phyloP scores from a whole-genome alignment of 1,139 yeast species.

The Martiniozyma asiatica region DNA sequence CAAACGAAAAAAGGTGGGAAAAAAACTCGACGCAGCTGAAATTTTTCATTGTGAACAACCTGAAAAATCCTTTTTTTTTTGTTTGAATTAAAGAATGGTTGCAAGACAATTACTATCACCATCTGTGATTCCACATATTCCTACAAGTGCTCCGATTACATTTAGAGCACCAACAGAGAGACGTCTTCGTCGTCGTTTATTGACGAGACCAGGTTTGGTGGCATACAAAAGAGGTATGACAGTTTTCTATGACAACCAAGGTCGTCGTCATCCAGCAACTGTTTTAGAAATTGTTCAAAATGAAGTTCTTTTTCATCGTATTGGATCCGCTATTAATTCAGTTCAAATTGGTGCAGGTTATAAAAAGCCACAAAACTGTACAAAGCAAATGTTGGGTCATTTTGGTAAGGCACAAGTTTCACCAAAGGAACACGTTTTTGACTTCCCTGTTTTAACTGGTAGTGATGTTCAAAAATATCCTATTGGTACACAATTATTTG shows the following conservation, averaged over 20 bases:
- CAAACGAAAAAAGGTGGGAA: no score
- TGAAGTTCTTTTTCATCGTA: conserved; percentile 70
- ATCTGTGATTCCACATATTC: conserved; percentile 38
- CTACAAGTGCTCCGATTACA: conserved; percentile 31
- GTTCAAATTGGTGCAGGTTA: conserved; percentile 84
- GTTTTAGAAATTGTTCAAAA: conserved; percentile 79
- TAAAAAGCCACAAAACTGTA: conserved; percentile 45
- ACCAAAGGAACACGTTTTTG: conserved; percentile 66
- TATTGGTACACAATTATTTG: conserved; percentile 66
- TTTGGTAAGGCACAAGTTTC: conserved; percentile 72
- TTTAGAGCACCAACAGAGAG: conserved; percentile 48
- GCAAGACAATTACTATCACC: conserved; percentile 24
- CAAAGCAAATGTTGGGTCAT: conserved; percentile 62
- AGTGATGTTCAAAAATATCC: conserved; percentile 46
- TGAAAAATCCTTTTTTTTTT: no score
- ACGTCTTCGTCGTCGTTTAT: conserved; percentile 53
- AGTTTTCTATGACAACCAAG: conserved; percentile 62
- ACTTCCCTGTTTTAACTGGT: conserved; percentile 64
- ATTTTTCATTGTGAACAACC: no score
- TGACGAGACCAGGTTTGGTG: conserved; percentile 70
- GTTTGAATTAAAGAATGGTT: no score
- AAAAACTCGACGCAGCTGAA: no score
- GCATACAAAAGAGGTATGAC: conserved; percentile 88
- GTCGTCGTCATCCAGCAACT: conserved; percentile 68
- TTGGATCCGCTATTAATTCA: conserved; percentile 70